Base-by-base conservation (phyloP, 768 basidiomycete species). In the Mycena floridula region DNA sequence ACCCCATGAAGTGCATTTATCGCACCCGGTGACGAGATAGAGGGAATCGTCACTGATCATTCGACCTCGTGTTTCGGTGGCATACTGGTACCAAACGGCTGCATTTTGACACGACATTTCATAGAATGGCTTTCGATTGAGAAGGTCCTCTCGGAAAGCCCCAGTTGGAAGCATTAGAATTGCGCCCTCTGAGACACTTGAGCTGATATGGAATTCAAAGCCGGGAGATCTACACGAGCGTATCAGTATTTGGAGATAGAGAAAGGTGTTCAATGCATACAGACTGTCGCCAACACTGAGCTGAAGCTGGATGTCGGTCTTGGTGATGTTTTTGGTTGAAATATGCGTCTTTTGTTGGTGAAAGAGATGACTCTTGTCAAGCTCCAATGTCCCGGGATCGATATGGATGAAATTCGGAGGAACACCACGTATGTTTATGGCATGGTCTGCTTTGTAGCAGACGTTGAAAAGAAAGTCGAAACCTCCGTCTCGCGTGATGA, bases 401-500 rank as follows among this genome's bases (percentile, higher is more conserved):
- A 30, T 16, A 30, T 9, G 28, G 9, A 30, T 16, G 16, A 30
- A 30, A 9, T 16, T 16, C 9, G 9, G 9, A 30, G 28, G 28
- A 30, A 30, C 28, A 9, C 28, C 28, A 20, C 21, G 21, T 11
- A 9, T 8, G 37, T 38, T 38, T 8, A 38, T 22, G 21, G 37
- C 11, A 38, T 38, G 12, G 37, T 38, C 37, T 12, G 11, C 21
- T 9, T 11, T 8, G 9, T 8, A 9, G 37, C 37, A 38, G 20
- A 62, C 39, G 40, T 59, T 60, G 50, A 64, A 64, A 25, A 64
- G 54, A 22, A 57, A 42, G 25, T 61, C 59, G 16, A 62, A 61
- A 8, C 45, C 42, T 25, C 59, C 61, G 30, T 54, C 45, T 20
- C 48, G 50, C 12, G 63, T 46, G 12, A 64, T 46, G 12, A 61